phyloP scores from a whole-genome alignment of 2,329 filamentous ascomycete genomes.

The Phyllosticta citrichinensis region DNA sequence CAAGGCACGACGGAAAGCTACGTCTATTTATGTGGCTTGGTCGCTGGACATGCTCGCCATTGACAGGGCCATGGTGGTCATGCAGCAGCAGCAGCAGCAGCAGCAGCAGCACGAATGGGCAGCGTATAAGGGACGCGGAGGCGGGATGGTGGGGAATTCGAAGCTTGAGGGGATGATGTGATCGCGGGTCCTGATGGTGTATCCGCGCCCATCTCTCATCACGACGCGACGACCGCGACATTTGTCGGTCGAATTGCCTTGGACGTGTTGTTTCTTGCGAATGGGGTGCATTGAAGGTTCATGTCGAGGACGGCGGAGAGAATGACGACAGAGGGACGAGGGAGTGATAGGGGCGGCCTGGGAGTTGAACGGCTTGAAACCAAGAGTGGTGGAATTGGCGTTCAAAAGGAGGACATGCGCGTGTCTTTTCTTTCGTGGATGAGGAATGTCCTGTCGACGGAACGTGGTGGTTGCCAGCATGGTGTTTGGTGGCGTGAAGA shows the following conservation, averaged over 20 bases:
- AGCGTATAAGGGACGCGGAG: not conserved
- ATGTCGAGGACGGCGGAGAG: not conserved
- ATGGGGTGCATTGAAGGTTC: too few species aligned
- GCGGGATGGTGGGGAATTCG: not conserved
- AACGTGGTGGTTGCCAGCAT: too few species aligned
- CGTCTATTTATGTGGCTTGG: not conserved
- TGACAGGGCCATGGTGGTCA: conserved; percentile 5
- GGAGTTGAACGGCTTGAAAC: too few species aligned
- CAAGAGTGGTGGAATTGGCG: too few species aligned
- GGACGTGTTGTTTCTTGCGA: too few species aligned
- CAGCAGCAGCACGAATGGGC: not conserved
- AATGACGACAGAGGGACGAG: not conserved
- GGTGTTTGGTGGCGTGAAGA: too few species aligned
- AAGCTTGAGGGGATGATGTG: conserved; percentile 6
- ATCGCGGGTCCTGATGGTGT: conserved; percentile 5
- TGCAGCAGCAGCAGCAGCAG: not conserved
- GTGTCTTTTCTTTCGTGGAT: too few species aligned
- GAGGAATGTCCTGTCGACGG: too few species aligned
- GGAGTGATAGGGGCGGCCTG: not conserved
- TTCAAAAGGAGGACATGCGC: too few species aligned
- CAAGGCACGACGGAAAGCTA: not conserved
- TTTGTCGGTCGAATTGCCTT: too few species aligned
- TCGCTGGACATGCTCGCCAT: not conserved
- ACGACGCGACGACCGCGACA: not conserved
- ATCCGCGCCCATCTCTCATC: not conserved